These are phyloP conservation scores for Dioscorea dumetorum DNA, from an alignment of 106 monocot species.

Conservation along the genomic window DNA sequence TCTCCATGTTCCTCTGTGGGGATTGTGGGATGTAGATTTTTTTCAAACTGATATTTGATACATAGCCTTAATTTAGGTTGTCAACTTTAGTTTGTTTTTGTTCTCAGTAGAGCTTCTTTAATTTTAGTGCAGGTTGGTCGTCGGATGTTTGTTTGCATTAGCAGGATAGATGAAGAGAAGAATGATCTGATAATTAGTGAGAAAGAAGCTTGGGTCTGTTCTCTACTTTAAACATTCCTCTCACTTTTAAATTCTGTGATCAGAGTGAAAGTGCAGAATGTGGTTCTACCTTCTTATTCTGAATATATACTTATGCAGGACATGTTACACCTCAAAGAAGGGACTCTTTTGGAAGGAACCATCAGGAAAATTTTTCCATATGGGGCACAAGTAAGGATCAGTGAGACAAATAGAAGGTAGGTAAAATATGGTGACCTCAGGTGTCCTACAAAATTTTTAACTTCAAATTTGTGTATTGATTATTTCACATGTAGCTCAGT, in stretches of 20 bases:
- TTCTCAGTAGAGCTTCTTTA: neutral
- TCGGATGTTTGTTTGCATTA: constrained; percentile 54
- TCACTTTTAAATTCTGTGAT: neutral
- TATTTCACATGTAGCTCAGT: too few relatives aligned
- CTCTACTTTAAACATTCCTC: neutral
- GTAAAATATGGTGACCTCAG: neutral
- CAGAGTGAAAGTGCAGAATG: neutral
- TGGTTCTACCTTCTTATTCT: neutral
- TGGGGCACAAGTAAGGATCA: constrained; percentile 87
- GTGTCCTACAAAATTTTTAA: too few relatives aligned
- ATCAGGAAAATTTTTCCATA: constrained; percentile 72
- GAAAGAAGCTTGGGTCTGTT: constrained; percentile 89
- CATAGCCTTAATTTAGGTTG: neutral
- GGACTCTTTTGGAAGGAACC: constrained; percentile 84
- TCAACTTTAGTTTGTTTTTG: neutral
- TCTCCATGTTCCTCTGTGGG: too few relatives aligned
- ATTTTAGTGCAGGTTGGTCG: constrained; percentile 62
- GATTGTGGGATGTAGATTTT: neutral
- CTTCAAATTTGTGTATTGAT: too few relatives aligned
- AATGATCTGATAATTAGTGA: constrained; percentile 89
- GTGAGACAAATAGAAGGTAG: constrained; percentile 80
- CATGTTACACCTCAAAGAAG: constrained; percentile 68
- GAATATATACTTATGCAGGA: constrained; percentile 34
- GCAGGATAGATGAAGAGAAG: constrained; percentile 61
- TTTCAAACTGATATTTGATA: neutral